Evolutionary conservation across 108 stramenopile species (phyloP), one percentile per base, ranked within the genome.

Genomic region (Nitzschia palea): DNA sequence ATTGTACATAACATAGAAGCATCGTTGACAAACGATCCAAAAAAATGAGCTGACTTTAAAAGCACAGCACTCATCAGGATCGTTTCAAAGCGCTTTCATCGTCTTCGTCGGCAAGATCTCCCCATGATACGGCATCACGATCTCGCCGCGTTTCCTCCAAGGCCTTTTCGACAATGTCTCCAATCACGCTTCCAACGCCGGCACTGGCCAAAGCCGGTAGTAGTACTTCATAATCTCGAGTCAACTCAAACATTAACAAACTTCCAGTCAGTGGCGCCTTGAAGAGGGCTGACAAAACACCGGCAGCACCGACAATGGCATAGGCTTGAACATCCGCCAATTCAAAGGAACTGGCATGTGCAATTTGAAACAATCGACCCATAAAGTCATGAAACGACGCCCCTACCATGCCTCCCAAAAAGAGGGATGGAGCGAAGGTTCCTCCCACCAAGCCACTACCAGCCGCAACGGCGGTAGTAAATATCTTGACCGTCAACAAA

Each of bases 241-340:
- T 95, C 44, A 94, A 76, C 77, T 97, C 96, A 71, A 97, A 97
- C 28, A 95, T 62, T 25, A 97, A 75, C 23, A 92, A 57, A 18
- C 70, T 81, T 3, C 89, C 91, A 3, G 96, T 97, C 56, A 97
- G 62, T 17, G 96, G 96, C 26, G 96, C 96, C 27, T 93, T 83
- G 65, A 94, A 95, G 40, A 97, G 44, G 18, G 93, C 88, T 9
- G 94, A 89, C 36, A 97, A 55, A 6, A 89, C 86, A 32, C 79
- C 73, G 0, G 94, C 96, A 10, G 94, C 94, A 43, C 96, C 96
- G 1, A 97, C 94, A 87, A 93, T 93, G 45, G 94, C 90, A 70
- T 93, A 97, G 6, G 91, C 94, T 42, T 94, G 93, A 15, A 94
- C 66, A 33, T 81, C 86, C 2, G 87, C 80, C 45, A 90, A 55